phyloP scores from a whole-genome alignment of 495 filamentous ascomycete species.

The Terfezia claveryi region DNA sequence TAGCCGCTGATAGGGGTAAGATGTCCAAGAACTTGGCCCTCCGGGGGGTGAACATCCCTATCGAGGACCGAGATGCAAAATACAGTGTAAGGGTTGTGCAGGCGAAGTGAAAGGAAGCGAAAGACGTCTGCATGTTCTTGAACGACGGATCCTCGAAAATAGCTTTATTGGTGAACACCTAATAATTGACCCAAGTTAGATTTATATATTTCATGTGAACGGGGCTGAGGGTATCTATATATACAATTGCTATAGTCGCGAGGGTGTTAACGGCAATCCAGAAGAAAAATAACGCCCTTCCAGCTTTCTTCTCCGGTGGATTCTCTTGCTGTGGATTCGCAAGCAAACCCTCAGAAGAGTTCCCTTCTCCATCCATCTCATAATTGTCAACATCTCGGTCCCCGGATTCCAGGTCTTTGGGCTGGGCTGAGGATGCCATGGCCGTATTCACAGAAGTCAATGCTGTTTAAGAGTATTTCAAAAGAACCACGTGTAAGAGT shows the following conservation, averaged over 20 bases:
- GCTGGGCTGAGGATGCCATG: too few relatives aligned
- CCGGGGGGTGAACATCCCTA: constrained; percentile 38
- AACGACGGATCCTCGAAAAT: constrained; percentile 48
- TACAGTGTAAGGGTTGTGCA: constrained; percentile 45
- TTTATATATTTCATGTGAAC: not conserved
- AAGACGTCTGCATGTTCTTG: constrained; percentile 43
- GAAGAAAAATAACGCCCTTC: constrained; percentile 16
- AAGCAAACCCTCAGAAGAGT: not conserved
- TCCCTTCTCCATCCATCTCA: not conserved
- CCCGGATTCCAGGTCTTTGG: too few relatives aligned
- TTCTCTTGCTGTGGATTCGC: not conserved
- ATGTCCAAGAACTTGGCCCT: constrained; percentile 33
- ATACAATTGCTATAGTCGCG: constrained; percentile 39
- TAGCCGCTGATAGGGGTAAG: constrained; percentile 41
- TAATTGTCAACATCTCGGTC: not conserved
- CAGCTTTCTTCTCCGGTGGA: not conserved
- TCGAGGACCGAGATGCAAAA: constrained; percentile 36
- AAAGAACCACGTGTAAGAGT: too few relatives aligned
- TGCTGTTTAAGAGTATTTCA: too few relatives aligned
- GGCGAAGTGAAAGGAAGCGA: constrained; percentile 53
- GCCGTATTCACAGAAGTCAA: too few relatives aligned
- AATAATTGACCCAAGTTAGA: not conserved
- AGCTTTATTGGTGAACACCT: constrained; percentile 61
- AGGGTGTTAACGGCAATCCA: constrained; percentile 40
- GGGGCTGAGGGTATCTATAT: constrained; percentile 18